Conservation (phyloP, 1,139 yeast species). For the Zygosaccharomyces pseudobailii region DNA sequence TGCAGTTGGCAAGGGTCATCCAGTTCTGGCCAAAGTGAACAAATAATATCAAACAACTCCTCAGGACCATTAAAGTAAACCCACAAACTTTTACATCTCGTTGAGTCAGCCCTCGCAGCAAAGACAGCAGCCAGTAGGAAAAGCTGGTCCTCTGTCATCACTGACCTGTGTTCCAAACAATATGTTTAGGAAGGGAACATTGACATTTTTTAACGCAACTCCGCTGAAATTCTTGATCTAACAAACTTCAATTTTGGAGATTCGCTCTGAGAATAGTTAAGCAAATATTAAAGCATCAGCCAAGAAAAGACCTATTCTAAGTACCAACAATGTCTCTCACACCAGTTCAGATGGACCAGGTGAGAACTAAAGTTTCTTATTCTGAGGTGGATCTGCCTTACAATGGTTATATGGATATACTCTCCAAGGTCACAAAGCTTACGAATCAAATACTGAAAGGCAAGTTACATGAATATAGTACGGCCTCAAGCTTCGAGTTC, state of each 20-base stretch:
- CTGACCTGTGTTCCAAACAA: neutral
- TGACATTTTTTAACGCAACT: neutral
- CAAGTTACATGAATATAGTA: constrained; percentile 10
- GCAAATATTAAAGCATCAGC: too few species aligned
- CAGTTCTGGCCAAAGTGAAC: constrained; percentile 33
- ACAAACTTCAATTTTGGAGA: too few species aligned
- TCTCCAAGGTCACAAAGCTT: constrained; percentile 17
- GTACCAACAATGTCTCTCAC: constrained; percentile 13
- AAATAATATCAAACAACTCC: constrained; percentile 21
- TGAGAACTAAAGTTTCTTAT: constrained; percentile 24
- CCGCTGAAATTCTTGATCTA: neutral
- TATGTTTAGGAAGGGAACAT: neutral
- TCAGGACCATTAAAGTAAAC: constrained; percentile 3
- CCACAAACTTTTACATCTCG: constrained; percentile 11
- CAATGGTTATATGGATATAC: constrained; percentile 22
- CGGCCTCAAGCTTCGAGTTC: constrained; percentile 8
- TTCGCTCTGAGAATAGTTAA: too few species aligned
- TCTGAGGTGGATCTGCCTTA: constrained; percentile 26
- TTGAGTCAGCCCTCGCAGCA: constrained; percentile 22
- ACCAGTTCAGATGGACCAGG: constrained; percentile 16
- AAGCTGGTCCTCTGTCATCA: constrained; percentile 22
- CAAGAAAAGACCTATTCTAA: too few species aligned
- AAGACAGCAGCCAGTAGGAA: constrained; percentile 23
- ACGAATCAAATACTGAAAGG: constrained; percentile 19
- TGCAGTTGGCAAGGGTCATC: constrained; percentile 23